These are phyloP conservation scores for Blumeriella jaapii DNA, from an alignment of 2,329 filamentous ascomycete genomes.

Conservation along the genomic window DNA sequence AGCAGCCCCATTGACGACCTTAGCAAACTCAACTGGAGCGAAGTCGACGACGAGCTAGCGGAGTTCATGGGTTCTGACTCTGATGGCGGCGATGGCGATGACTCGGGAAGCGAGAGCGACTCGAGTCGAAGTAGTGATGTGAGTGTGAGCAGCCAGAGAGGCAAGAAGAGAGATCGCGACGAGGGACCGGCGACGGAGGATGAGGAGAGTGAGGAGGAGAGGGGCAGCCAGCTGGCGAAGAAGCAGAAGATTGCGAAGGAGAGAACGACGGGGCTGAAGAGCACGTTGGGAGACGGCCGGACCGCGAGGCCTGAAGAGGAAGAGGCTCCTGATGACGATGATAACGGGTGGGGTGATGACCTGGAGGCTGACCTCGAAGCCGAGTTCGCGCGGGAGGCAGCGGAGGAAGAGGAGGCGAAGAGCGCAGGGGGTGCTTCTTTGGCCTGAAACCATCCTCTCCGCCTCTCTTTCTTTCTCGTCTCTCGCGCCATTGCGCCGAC, in stretches of 20 bases:
- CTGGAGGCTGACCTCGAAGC: constrained; percentile 41
- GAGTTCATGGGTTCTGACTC: constrained; percentile 56
- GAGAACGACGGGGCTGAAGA: constrained; percentile 36
- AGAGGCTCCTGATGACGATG: constrained; percentile 27
- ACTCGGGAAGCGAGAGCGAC: constrained; percentile 17
- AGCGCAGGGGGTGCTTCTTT: constrained; percentile 4
- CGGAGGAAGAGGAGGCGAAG: constrained; percentile 22
- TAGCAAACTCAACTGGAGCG: constrained; percentile 48
- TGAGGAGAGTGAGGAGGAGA: constrained; percentile 38
- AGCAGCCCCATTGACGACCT: constrained; percentile 45
- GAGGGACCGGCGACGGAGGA: constrained; percentile 32
- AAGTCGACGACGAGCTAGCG: constrained; percentile 59
- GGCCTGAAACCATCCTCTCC: not conserved
- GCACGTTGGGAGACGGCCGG: no score
- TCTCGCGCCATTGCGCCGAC: no score
- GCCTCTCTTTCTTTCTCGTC: no score
- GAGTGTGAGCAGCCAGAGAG: constrained; percentile 16
- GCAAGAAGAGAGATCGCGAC: constrained; percentile 24
- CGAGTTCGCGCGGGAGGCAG: constrained; percentile 29
- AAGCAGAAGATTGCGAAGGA: constrained; percentile 38
- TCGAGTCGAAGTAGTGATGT: constrained; percentile 10
- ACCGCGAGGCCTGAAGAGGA: constrained; percentile 32
- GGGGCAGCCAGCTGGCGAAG: constrained; percentile 38
- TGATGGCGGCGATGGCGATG: constrained; percentile 35
- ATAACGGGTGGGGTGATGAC: constrained; percentile 39